Evolutionary conservation across 169 alveolate genomes (phyloP).

Genomic region (Plasmodium cynomolgi): DNA sequence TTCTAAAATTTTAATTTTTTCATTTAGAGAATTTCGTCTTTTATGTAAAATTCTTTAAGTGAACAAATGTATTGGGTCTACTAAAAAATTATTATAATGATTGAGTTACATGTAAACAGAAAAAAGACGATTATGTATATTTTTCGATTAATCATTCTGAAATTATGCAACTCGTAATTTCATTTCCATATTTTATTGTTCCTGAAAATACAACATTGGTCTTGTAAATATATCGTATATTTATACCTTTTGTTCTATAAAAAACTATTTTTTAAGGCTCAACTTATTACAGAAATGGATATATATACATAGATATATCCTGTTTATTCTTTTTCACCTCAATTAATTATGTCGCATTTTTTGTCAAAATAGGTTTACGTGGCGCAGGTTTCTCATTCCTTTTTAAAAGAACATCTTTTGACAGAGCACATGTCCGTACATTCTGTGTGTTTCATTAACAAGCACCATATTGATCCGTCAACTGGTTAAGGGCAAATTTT

Average conservation of each 20-base stretch:
- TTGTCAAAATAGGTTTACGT: background rate
- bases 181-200: background rate
- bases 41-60: background rate
- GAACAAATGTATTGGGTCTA: background rate
- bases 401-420: background rate
- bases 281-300: background rate
- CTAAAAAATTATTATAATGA: background rate
- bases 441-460: background rate
- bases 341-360: background rate
- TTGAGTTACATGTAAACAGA: background rate
- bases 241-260: background rate
- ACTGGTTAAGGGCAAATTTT: background rate
- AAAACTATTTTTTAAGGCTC: background rate
- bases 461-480: background rate
- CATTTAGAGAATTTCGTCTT: background rate
- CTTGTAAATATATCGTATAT: background rate
- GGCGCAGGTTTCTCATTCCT: background rate
- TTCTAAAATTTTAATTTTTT: background rate
- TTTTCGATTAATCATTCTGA: background rate
- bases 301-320: background rate
- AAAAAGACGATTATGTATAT: background rate
- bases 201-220: background rate
- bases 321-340: background rate
- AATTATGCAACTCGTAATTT: constrained; percentile 1
- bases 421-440: background rate